These are phyloP conservation scores for Bryoerythrophyllum caledonicum DNA, from an alignment of 225 moss, liverwort and hornwort genomes.

Conservation along the genomic window DNA sequence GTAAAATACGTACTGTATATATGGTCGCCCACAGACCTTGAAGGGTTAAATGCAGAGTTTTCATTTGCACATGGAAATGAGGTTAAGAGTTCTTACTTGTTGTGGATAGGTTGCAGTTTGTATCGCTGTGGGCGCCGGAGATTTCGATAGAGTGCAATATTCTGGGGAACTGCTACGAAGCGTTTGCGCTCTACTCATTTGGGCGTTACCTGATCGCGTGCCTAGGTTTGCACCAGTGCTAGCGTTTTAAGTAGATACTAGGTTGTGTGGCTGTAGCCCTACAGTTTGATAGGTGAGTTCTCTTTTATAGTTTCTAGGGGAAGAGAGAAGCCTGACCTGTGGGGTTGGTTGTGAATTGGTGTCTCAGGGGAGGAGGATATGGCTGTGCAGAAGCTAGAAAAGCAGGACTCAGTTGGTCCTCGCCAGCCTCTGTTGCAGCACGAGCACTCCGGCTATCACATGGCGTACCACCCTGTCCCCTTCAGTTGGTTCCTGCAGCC, in stretches of 20 bases:
- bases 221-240: constrained; percentile 35
- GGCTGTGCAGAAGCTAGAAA: constrained; percentile 65
- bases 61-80: not conserved
- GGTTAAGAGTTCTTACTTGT: constrained; percentile 28
- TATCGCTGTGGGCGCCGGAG: constrained; percentile 70
- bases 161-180: constrained; percentile 92
- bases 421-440: constrained; percentile 59
- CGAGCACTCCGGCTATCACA: constrained; percentile 42
- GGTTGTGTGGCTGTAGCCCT: not conserved
- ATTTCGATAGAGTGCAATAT: constrained; percentile 73
- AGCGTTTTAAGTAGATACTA: not conserved
- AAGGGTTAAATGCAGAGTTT: not conserved
- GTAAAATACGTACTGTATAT: too few species aligned
- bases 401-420: constrained; percentile 67
- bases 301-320: too few species aligned
- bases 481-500: constrained; percentile 79
- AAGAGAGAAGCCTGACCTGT: too few species aligned
- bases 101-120: constrained; percentile 73
- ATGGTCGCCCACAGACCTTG: too few species aligned
- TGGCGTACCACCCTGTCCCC: constrained; percentile 70
- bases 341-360: too few species aligned
- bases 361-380: constrained; percentile 80
- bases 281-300: not conserved
- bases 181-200: constrained; percentile 91
- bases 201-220: constrained; percentile 90